Conservation (phyloP, 106 monocot genomes). For the Posidonia australis region DNA sequence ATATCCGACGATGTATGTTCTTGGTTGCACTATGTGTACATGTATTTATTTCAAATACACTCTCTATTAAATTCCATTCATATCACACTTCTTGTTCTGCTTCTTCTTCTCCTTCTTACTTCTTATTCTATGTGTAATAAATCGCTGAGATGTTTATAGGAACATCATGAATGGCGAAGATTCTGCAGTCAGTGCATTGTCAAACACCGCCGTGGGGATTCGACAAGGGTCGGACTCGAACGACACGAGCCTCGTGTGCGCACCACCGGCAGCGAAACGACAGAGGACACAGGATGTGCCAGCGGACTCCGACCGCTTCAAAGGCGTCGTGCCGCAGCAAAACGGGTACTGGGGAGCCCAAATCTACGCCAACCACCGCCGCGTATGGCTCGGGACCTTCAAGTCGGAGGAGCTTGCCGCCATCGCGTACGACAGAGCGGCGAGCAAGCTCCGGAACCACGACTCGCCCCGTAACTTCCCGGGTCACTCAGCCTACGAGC, state of each 20-base stretch:
- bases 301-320: slow-evolving; percentile 3
- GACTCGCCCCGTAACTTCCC: slow-evolving; percentile 10
- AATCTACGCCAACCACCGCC: slow-evolving; percentile 13
- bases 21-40: too few species aligned
- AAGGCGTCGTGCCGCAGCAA: slow-evolving; percentile 11
- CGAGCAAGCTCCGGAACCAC: slow-evolving; percentile 5
- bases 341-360: slow-evolving; percentile 19
- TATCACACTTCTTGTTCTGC: too few species aligned
- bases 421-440: slow-evolving; percentile 12
- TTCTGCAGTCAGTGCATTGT: background rate
- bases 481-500: too few species aligned
- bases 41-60: too few species aligned
- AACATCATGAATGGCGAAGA: background rate
- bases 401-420: slow-evolving; percentile 8
- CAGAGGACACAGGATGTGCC: background rate
- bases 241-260: background rate
- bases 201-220: background rate
- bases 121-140: background rate
- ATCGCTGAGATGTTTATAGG: background rate
- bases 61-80: too few species aligned
- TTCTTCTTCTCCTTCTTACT: too few species aligned
- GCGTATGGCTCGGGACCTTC: slow-evolving; percentile 19
- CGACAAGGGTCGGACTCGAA: background rate
- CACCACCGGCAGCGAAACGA: background rate
- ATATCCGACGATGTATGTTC: too few species aligned